Evolutionary conservation across 495 filamentous ascomycete species (phyloP), one percentile per base, ranked within the genome.

Genomic region (Thozetella sp.): DNA sequence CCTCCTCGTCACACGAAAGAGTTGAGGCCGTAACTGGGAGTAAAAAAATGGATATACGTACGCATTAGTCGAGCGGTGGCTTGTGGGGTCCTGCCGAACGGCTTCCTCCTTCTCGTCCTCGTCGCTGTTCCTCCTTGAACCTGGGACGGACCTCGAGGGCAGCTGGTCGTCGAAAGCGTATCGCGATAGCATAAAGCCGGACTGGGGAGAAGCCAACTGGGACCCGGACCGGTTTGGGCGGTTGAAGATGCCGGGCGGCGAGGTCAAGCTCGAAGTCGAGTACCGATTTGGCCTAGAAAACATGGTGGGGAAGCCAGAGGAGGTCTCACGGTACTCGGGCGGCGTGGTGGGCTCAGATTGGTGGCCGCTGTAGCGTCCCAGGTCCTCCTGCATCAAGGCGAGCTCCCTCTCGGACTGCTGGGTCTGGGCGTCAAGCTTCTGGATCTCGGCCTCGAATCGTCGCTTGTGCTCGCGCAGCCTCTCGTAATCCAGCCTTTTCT

Each of bases 281-380:
- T 93, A 94, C 54, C 92, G 85, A 64, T 91, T 91, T 22, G 90
- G 90, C 20, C 91, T 86, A 37, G 90, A 86, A 59, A 91, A 88
- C 48, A 88, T 82, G 63, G 86, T 83, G 52, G 92, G 84, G 65
- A 95, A 88, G 27, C 86, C 84, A 54, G 83, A 81, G 54, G 67
- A 73, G 19, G 79, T 74, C 63, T 97, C 92, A 61, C 86, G 89
- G 69, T 93, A 92, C 71, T 98, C 95, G 20, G 95, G 95, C n/a
- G 95, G 95, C 19, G 96, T 99, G 13, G 95, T 97, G 10, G 94
- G 94, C 75, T 98, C 93, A 54, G 93, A 94, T 72, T 92, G 88
- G 57, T 92, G 89, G 34, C 91, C 91, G 59, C 83, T 74, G 30
- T 67, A 66, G 34, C 71, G 61, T 63, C 86, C 76, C 61, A 97